These are phyloP conservation scores for Phascolomyces articulosus DNA, from an alignment of 371 early-diverging fungal species.

Conservation along the genomic window DNA sequence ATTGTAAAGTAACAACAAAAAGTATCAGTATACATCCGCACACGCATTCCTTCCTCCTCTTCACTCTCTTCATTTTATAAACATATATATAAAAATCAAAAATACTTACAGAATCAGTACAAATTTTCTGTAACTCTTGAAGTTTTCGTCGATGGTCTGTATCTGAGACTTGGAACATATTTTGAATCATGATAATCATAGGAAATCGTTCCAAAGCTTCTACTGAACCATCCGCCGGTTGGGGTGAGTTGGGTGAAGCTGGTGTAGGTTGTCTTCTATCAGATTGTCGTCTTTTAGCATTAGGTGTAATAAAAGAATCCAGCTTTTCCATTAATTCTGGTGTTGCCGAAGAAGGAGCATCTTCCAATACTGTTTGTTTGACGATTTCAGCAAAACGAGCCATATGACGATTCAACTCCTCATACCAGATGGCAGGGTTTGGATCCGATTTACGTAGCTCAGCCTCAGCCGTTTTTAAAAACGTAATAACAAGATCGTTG, in stretches of 20 bases:
- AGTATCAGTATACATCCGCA: too few relatives aligned
- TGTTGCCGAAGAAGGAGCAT: conserved; percentile 36
- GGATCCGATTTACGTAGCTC: conserved; percentile 27
- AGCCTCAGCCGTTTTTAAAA: conserved; percentile 35
- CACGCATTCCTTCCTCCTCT: background rate
- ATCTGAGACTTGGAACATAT: conserved; percentile 43
- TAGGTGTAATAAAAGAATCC: conserved; percentile 26
- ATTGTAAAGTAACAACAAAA: background rate
- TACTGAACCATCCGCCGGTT: conserved; percentile 22
- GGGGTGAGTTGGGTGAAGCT: conserved; percentile 10
- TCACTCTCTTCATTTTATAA: too few relatives aligned
- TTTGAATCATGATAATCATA: conserved; percentile 47
- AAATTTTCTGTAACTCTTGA: conserved; percentile 42
- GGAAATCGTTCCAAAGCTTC: conserved; percentile 44
- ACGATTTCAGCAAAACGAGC: conserved; percentile 39
- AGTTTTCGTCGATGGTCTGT: conserved; percentile 42
- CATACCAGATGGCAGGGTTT: conserved; percentile 27
- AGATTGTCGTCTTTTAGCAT: conserved; percentile 15
- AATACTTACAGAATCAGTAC: conserved; percentile 54
- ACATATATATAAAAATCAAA: too few relatives aligned
- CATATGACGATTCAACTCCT: conserved; percentile 34
- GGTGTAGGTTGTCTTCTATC: conserved; percentile 20
- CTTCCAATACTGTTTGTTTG: conserved; percentile 43
- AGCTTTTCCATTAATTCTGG: conserved; percentile 45
- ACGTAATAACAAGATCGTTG: conserved; percentile 40